Base-by-base conservation (phyloP, 257 asterid species). In the Nicotiana sylvestris region DNA sequence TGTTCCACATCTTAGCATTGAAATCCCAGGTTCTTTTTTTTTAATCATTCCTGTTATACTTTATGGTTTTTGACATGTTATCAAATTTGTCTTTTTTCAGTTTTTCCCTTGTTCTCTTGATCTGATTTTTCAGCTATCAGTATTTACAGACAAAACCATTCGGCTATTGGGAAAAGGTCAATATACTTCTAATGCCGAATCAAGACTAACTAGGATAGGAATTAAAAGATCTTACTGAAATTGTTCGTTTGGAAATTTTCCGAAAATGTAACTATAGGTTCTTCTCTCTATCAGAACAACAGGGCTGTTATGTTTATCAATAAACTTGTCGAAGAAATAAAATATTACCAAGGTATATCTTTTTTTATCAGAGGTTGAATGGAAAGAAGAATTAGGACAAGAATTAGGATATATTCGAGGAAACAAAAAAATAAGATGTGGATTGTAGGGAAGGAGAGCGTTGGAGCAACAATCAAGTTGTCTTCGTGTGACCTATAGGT, bases 21-120 rank as follows among this genome's bases (percentile, higher is more conserved):
- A 53, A 81, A 67, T 55, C 55, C 9, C 76, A 72, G 81, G 70
- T 85, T 25, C 53, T 67, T 61, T 64, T 33, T 32, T 10, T 21
- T 51, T 57, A n/a, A 65, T 66, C 49, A 17, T 51, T 49, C 49
- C 17, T 66, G 53, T 65, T 65, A 29, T 64, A 35, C 9, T 29
- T 35, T 1, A 64, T 64, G 17, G 11, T 9, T 2, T 21, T 64
- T 27, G 35, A 27, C 69, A 29, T 64, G 37, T 64, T 65, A 13
- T 25, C 10, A 2, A 0, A 13, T 13, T 65, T 29, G 70, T 65
- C 2, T 25, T 60, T 61, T 2, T 61, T 1, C 7, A 27, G 11
- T 64, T 32, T 60, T 61, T 61, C 16, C 9, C 13, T 9, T 65
- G 4, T 65, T 32, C 2, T 13, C 6, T 13, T 66, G 13, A 66